A percentile compares a stretch with the other conserved stretches of the same genome.
phyloP scores from a whole-genome alignment of 768 basidiomycete species.

The Pisolithus orientalis region DNA sequence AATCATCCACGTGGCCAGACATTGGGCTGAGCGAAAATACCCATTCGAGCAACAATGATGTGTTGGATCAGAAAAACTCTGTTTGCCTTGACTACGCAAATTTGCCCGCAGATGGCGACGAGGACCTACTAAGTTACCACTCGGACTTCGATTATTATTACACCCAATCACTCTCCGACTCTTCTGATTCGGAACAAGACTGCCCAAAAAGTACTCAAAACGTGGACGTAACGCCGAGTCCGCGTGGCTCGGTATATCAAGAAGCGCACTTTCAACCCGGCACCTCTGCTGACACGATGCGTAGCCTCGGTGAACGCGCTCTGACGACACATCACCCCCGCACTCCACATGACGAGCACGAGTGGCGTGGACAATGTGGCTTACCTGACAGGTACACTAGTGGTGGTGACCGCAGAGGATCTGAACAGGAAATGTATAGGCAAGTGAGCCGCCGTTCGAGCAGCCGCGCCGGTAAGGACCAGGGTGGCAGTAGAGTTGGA shows the following conservation, averaged over 20 bases:
- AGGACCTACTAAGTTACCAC: slow-evolving; percentile 29
- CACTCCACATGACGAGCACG: slow-evolving; percentile 7
- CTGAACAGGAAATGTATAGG: slow-evolving; percentile 3
- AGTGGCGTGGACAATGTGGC: slow-evolving; percentile 15
- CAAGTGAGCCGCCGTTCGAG: slow-evolving; percentile 14
- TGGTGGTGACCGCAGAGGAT: slow-evolving; percentile 6
- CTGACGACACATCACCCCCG: neutral
- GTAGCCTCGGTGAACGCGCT: slow-evolving; percentile 1
- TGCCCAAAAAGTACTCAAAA: neutral
- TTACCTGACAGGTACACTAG: slow-evolving; percentile 12
- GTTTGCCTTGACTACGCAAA: slow-evolving; percentile 2
- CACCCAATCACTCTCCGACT: slow-evolving; percentile 26
- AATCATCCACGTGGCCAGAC: slow-evolving; percentile 27
- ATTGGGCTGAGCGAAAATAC: slow-evolving; percentile 13
- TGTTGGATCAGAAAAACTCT: slow-evolving; percentile 1
- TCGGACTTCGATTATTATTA: slow-evolving; percentile 34
- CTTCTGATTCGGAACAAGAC: slow-evolving; percentile 25
- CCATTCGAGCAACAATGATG: slow-evolving; percentile 10
- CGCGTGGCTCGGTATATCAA: slow-evolving; percentile 16
- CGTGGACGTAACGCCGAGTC: slow-evolving; percentile 8
- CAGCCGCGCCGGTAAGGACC: slow-evolving; percentile 6
- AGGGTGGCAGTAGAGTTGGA: slow-evolving; percentile 28
- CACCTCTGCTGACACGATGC: slow-evolving; percentile 36
- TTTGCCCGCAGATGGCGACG: slow-evolving; percentile 3
- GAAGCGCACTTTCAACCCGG: slow-evolving; percentile 33